Base-by-base conservation (phyloP, 2,329 filamentous ascomycete genomes). In the Aureobasidium sp. region DNA sequence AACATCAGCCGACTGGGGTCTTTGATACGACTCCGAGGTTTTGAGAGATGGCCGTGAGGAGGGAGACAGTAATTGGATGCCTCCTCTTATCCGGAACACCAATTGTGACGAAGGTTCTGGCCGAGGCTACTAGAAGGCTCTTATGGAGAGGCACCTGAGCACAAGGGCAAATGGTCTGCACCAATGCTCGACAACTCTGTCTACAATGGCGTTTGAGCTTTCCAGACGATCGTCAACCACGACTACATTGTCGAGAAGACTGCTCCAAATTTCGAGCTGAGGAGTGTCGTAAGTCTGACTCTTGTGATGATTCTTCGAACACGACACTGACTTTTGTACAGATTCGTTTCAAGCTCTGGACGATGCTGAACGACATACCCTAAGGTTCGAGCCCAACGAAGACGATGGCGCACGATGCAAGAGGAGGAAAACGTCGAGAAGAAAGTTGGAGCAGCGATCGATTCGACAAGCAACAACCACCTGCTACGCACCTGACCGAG, bases 331-430 rank as follows among this genome's bases (percentile, higher is more conserved):
- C 15, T 17, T 13, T 3, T 32, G 13, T 53, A 26, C 72, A 92
- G 89, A 92, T 97, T 79, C 94, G 94, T 71, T 97, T 97, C 73
- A 94, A 99, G 79, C 93, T 99, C 80, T 99, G 94, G 94, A 97
- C 94, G 72, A 99, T 99, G 94, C 93, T 96, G 81, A 96, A 87
- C 76, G 89, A 97, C 74, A 97, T 99, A 71, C 88, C 2, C 34
- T 4, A 37, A 12, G 12, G 34, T 5, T 15, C 34, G 34, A 37
- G 34, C 15, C 10, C 34, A 5, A 15, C 5, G 6, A 37, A 5
- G 34, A 13, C 12, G 13, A 3, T 4, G 34, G 34, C 34, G 34
- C 34, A 37, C 34, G 5, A 37, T 37, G 12, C 34, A 37, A 37
- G 34, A 15, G 34, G 12, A 37, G 15, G 34, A 37, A 37, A 15